Evolutionary conservation across 163 green algal genomes (phyloP).

Genomic region (Scenedesmus sp.): DNA sequence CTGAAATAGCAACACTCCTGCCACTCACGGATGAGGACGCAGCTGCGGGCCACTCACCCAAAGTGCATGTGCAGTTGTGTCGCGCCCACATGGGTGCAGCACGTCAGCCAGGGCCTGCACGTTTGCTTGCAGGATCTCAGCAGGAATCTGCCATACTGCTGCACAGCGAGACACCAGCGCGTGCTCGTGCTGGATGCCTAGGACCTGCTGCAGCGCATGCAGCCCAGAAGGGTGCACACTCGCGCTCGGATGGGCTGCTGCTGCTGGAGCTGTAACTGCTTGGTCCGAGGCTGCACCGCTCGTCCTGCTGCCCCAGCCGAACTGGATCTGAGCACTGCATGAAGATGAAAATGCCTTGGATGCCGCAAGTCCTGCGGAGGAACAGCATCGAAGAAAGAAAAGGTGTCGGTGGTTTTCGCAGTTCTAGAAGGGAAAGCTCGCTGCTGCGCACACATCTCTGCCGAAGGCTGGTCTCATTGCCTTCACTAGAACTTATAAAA

Average conservation of each 20-base stretch:
- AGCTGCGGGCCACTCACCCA: not conserved
- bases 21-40: too few relatives aligned
- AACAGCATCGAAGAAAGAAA: not conserved
- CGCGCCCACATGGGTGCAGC: not conserved
- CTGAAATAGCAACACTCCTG: too few relatives aligned
- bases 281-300: not conserved
- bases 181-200: conserved; percentile 1
- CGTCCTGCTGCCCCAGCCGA: not conserved
- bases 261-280: not conserved
- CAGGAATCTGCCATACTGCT: conserved; percentile 1
- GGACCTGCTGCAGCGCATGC: not conserved
- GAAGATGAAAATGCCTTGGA: not conserved
- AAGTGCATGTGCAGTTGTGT: conserved; percentile 15
- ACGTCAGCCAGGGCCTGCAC: conserved; percentile 10
- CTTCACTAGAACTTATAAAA: not conserved
- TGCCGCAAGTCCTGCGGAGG: not conserved
- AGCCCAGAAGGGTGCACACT: not conserved
- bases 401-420: not conserved
- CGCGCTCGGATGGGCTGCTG: not conserved
- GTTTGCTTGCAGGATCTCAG: not conserved
- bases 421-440: not conserved
- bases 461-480: not conserved
- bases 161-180: conserved; percentile 8
- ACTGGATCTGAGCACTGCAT: conserved; percentile 5
- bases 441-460: not conserved